Evolutionary conservation across 1,284 basidiomycete species (phyloP).

Genomic region (Papiliotrema terrestris): DNA sequence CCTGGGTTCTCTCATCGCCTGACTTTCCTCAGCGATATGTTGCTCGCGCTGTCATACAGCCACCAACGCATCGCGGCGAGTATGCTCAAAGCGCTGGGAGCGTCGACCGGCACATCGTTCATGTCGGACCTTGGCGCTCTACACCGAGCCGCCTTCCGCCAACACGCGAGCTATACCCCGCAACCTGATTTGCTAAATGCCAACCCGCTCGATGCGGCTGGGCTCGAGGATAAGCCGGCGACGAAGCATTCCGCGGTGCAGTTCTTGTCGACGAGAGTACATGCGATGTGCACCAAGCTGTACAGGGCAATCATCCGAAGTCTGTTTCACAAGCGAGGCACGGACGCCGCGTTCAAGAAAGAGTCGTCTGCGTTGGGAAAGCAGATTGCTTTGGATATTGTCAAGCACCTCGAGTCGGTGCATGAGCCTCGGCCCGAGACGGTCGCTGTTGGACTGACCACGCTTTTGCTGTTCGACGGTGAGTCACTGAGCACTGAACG

Average conservation of each 20-base stretch:
- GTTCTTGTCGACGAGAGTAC: slow-evolving; percentile 75
- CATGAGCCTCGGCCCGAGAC: slow-evolving; percentile 52
- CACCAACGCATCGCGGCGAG: slow-evolving; percentile 72
- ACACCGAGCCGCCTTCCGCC: slow-evolving; percentile 59
- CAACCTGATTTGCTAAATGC: neutral
- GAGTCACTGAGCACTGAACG: slow-evolving; percentile 25
- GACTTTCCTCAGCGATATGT: slow-evolving; percentile 72
- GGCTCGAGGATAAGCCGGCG: neutral
- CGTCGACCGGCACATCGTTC: slow-evolving; percentile 61
- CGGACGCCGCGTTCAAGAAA: slow-evolving; percentile 72
- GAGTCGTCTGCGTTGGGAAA: slow-evolving; percentile 69
- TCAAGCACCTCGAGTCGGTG: slow-evolving; percentile 59
- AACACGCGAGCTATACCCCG: slow-evolving; percentile 7
- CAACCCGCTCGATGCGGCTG: neutral
- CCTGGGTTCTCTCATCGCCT: slow-evolving; percentile 58
- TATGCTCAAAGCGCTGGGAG: slow-evolving; percentile 72
- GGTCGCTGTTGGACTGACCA: slow-evolving; percentile 70
- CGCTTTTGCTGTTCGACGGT: slow-evolving; percentile 80
- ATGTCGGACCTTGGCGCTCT: slow-evolving; percentile 73
- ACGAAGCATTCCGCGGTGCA: slow-evolving; percentile 52
- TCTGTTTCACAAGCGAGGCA: slow-evolving; percentile 69
- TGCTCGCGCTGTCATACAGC: slow-evolving; percentile 78
- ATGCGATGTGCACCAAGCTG: slow-evolving; percentile 48
- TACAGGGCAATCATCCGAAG: slow-evolving; percentile 77
- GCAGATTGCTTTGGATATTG: slow-evolving; percentile 67